phyloP scores from a whole-genome alignment of 179 eudicot species.

The Spergularia azorica region DNA sequence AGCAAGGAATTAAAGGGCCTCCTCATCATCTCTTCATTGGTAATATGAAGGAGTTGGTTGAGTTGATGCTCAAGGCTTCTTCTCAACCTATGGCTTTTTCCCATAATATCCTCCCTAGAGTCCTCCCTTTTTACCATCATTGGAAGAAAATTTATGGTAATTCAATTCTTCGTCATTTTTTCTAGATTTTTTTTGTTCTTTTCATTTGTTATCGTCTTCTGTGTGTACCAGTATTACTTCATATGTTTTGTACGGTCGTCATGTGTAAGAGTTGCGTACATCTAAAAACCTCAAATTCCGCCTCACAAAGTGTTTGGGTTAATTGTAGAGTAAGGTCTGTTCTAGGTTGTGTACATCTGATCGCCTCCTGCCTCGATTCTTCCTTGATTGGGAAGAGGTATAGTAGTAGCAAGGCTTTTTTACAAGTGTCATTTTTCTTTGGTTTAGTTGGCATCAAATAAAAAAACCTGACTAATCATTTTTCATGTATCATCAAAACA shows the following conservation, averaged over 20 bases:
- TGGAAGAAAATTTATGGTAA: constrained; percentile 88
- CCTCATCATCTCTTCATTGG: constrained; percentile 71
- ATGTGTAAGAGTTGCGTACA: no score
- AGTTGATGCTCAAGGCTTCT: constrained; percentile 67
- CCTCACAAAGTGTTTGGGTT: no score
- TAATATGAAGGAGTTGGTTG: constrained; percentile 73
- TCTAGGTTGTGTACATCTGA: constrained; percentile 17
- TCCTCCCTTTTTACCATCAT: constrained; percentile 79
- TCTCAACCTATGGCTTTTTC: constrained; percentile 68
- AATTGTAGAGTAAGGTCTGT: no score
- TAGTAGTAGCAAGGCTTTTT: not conserved
- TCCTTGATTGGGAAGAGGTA: no score
- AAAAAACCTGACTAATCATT: no score
- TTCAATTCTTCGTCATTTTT: constrained; percentile 4
- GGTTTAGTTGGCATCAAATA: no score
- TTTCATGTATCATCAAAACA: not conserved
- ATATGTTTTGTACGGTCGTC: no score
- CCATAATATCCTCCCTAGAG: constrained; percentile 83
- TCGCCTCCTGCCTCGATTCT: not conserved
- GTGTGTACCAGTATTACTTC: no score
- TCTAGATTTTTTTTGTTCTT: no score
- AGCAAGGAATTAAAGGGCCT: constrained; percentile 88
- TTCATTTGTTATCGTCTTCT: no score
- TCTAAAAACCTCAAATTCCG: not conserved
- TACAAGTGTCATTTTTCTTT: no score